Percentiles rank a stretch among this genome's conserved stretches.
phyloP scores from a whole-genome alignment of 2,329 filamentous ascomycete genomes.

The Clathrospora elynae region DNA sequence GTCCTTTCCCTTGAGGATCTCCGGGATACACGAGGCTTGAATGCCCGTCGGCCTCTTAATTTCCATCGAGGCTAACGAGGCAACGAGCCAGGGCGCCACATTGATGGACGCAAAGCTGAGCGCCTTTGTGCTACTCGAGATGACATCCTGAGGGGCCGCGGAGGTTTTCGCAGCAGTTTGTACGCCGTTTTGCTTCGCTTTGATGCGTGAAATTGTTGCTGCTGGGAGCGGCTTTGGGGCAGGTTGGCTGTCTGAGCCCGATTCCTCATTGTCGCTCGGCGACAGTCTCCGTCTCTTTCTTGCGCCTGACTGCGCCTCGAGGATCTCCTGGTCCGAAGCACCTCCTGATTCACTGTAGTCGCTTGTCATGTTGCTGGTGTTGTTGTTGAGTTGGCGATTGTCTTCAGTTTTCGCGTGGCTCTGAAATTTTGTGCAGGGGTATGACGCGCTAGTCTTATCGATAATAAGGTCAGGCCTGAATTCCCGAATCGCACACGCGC shows the following conservation, averaged over 20 bases:
- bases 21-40: slow-evolving; percentile 89
- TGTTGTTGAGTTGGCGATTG: slow-evolving; percentile 4
- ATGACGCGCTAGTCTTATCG: slow-evolving; percentile 32
- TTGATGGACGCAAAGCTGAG: slow-evolving; percentile 73
- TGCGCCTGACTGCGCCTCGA: slow-evolving; percentile 38
- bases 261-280: slow-evolving; percentile 18
- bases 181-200: slow-evolving; percentile 31
- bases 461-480: no score
- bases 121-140: no score
- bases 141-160: slow-evolving; percentile 47
- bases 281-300: slow-evolving; percentile 48
- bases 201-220: slow-evolving; percentile 44
- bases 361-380: slow-evolving; percentile 18
- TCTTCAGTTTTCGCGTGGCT: slow-evolving; percentile 2
- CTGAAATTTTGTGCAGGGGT: slow-evolving; percentile 37
- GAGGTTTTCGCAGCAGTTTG: slow-evolving; percentile 8
- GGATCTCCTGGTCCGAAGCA: slow-evolving; percentile 35
- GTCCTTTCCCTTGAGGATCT: slow-evolving; percentile 87
- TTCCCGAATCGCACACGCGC: not conserved
- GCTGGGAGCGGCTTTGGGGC: slow-evolving; percentile 16
- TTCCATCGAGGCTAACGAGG: slow-evolving; percentile 75
- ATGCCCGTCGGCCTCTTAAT: slow-evolving; percentile 90
- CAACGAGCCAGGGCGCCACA: slow-evolving; percentile 85
- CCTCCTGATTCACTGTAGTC: slow-evolving; percentile 27
- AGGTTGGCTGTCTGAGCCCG: slow-evolving; percentile 22